Percentiles rank a stretch among this genome's conserved stretches.
These are phyloP conservation scores for Cyclotella cryptica DNA, from an alignment of 108 stramenopile genomes.

Conservation along the genomic window DNA sequence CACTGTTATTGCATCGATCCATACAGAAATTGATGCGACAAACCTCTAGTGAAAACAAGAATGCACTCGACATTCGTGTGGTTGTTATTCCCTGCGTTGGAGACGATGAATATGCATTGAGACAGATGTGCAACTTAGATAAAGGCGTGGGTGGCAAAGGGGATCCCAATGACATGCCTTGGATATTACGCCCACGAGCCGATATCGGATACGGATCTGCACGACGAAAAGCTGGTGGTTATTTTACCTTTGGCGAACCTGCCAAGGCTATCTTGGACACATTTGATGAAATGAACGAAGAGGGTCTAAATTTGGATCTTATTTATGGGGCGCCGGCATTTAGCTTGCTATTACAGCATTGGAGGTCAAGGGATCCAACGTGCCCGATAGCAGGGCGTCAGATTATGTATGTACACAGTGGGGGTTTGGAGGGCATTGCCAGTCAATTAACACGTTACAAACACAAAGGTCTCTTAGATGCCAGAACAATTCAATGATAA, in stretches of 20 bases:
- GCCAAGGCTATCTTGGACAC: constrained; percentile 61
- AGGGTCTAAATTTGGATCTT: constrained; percentile 71
- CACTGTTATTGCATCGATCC: constrained; percentile 67
- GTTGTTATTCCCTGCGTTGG: constrained; percentile 89
- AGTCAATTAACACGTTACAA: constrained; percentile 89
- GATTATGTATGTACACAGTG: constrained; percentile 91
- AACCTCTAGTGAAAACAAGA: background rate
- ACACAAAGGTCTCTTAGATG: constrained; percentile 81
- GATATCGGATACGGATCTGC: constrained; percentile 46
- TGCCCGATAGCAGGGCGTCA: constrained; percentile 67
- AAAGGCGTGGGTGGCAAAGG: constrained; percentile 54
- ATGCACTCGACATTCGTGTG: constrained; percentile 71
- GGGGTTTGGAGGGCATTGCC: constrained; percentile 90
- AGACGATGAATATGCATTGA: constrained; percentile 72
- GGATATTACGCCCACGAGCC: constrained; percentile 56
- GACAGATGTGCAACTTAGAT: constrained; percentile 82
- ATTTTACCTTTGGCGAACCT: constrained; percentile 81
- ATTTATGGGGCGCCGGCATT: constrained; percentile 86
- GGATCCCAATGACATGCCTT: constrained; percentile 61
- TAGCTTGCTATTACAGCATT: constrained; percentile 74
- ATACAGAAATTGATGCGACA: constrained; percentile 49
- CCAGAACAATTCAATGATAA: constrained; percentile 27
- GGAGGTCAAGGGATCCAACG: constrained; percentile 49
- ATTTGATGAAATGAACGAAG: constrained; percentile 72
- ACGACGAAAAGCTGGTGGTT: constrained; percentile 40